A percentile compares a stretch with the other conserved stretches of the same genome.
Conservation (phyloP, 192 early-diverging fungal species). For the Geranomyces michiganensis region DNA sequence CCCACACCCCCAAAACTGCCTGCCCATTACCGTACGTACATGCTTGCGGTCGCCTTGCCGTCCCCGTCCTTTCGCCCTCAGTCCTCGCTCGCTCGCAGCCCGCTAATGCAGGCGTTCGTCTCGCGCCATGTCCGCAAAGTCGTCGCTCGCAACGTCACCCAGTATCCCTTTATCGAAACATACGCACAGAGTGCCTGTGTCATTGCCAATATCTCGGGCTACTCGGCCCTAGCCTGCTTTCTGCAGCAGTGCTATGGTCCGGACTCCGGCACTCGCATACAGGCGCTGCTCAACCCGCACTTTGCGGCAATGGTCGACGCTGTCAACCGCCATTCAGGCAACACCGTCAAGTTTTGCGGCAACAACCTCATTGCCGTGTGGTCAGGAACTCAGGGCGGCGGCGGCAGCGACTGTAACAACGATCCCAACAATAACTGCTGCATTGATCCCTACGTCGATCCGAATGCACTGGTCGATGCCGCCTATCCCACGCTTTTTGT, state of each 20-base stretch:
- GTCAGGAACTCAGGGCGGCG: not conserved
- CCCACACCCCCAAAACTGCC: no score
- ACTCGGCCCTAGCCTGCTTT: slow-evolving; percentile 13
- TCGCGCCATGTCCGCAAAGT: not conserved
- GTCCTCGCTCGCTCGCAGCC: not conserved
- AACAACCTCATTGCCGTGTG: slow-evolving; percentile 7
- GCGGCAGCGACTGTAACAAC: not conserved
- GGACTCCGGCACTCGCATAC: not conserved
- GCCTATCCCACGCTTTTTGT: no score
- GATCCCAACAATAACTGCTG: no score
- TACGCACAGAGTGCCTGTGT: not conserved
- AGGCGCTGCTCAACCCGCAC: not conserved
- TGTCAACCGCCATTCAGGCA: slow-evolving; percentile 7
- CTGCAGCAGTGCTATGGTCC: not conserved
- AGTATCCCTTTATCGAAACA: slow-evolving; percentile 17
- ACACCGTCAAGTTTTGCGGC: slow-evolving; percentile 10
- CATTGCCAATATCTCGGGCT: slow-evolving; percentile 9
- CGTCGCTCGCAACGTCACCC: not conserved
- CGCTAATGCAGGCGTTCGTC: slow-evolving; percentile 13
- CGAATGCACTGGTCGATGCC: no score
- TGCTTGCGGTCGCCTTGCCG: no score
- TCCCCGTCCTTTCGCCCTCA: no score
- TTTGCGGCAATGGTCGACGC: slow-evolving; percentile 13
- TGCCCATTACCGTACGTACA: no score
- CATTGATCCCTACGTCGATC: no score